phyloP scores from a whole-genome alignment of 176 grass and related monocot genomes.

The Tillandsia fasciculata region DNA sequence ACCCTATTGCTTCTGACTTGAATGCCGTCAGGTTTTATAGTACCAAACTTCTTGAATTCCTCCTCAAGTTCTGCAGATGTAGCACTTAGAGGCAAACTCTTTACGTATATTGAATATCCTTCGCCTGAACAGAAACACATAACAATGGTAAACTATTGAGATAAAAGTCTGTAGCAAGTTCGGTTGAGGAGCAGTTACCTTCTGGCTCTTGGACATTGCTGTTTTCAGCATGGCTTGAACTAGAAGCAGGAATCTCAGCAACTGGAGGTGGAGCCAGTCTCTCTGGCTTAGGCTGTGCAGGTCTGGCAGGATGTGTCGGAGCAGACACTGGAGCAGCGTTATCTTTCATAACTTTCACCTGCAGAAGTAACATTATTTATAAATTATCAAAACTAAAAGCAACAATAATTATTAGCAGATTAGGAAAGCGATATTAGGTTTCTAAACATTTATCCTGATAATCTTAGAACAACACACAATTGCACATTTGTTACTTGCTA shows the following conservation, averaged over 20 bases:
- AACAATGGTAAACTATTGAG: conserved; percentile 13
- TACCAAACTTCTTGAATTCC: conserved; percentile 77
- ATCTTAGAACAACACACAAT: neutral
- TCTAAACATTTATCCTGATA: neutral
- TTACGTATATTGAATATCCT: conserved; percentile 66
- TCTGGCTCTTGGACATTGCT: conserved; percentile 65
- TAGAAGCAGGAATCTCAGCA: conserved; percentile 47
- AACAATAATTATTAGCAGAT: no score
- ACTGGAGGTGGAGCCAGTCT: conserved; percentile 29
- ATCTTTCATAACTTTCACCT: conserved; percentile 89
- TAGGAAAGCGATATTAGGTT: no score
- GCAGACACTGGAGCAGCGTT: conserved; percentile 10
- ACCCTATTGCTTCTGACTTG: conserved; percentile 99
- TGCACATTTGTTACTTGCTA: neutral
- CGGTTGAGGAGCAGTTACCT: conserved; percentile 36
- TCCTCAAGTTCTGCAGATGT: conserved; percentile 73
- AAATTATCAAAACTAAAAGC: neutral
- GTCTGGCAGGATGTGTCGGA: conserved; percentile 34
- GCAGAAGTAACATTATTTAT: conserved; percentile 11
- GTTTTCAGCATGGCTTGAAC: conserved; percentile 38
- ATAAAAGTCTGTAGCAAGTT: neutral
- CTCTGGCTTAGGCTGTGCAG: conserved; percentile 40
- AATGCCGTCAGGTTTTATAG: conserved; percentile 64
- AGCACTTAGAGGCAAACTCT: conserved; percentile 59
- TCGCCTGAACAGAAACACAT: conserved; percentile 44